phyloP scores from a whole-genome alignment of 306 rosid species.

The Bauhinia variegata region DNA sequence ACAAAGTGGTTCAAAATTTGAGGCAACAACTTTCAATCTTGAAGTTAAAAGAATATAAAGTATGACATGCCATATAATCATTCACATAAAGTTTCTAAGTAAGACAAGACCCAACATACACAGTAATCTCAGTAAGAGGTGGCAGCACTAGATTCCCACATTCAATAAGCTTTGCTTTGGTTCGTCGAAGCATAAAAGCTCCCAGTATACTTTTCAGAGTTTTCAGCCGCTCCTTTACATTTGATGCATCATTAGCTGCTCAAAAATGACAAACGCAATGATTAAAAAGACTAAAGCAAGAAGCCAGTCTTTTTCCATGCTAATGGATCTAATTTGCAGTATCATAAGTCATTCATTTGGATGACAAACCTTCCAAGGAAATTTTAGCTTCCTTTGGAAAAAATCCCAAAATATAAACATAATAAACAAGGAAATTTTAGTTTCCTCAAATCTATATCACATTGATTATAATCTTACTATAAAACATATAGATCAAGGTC shows the following conservation, averaged over 20 bases:
- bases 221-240: slow-evolving; percentile 57
- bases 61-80: slow-evolving; percentile 7
- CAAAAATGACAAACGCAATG: slow-evolving; percentile 31
- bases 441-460: slow-evolving; percentile 10
- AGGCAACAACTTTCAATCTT: slow-evolving; percentile 21
- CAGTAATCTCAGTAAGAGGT: slow-evolving; percentile 78
- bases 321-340: slow-evolving; percentile 20
- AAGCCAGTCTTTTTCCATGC: slow-evolving; percentile 15
- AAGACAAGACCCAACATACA: slow-evolving; percentile 55
- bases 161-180: slow-evolving; percentile 79
- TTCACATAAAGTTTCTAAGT: neutral
- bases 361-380: slow-evolving; percentile 33
- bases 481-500: slow-evolving; percentile 15
- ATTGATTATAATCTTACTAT: neutral
- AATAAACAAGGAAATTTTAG: slow-evolving; percentile 5
- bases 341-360: slow-evolving; percentile 10
- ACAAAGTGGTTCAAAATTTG: slow-evolving; percentile 36
- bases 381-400: slow-evolving; percentile 10
- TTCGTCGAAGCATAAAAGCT: slow-evolving; percentile 87
- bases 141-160: slow-evolving; percentile 80
- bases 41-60: slow-evolving; percentile 1
- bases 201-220: slow-evolving; percentile 67
- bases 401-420: neutral
- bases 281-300: slow-evolving; percentile 28
- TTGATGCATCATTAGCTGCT: slow-evolving; percentile 57